Percentiles rank a stretch among this genome's conserved stretches.
Conservation (phyloP, 2,329 filamentous ascomycete genomes). For the Trichoderma hamatum region DNA sequence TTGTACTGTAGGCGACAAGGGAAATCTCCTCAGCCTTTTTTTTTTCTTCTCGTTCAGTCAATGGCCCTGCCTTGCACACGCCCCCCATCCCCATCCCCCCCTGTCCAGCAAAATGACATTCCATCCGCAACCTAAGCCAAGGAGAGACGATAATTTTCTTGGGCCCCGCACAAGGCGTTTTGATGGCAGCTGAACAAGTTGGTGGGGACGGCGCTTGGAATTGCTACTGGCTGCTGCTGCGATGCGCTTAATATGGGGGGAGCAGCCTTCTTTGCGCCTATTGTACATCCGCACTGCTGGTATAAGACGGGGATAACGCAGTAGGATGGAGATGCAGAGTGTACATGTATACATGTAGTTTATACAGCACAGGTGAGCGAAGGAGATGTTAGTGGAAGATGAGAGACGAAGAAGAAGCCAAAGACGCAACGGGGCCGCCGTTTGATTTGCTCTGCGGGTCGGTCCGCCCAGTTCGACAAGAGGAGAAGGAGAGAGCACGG, state of each 20-base stretch:
- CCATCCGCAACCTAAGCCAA: conserved; percentile 11
- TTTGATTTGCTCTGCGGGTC: conserved; percentile 4
- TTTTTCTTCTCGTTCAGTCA: not conserved
- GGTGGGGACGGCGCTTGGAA: not conserved
- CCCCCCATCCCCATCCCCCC: not conserved
- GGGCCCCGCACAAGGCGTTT: not conserved
- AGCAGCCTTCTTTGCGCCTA: not conserved
- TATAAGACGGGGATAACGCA: not conserved
- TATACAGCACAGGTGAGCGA: too few species aligned
- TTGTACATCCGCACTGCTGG: not conserved
- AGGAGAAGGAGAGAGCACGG: not conserved
- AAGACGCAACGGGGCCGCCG: not conserved
- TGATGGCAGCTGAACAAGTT: conserved; percentile 14
- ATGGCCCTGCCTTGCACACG: not conserved
- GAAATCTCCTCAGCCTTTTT: not conserved
- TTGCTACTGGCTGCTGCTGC: not conserved
- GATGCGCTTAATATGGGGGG: not conserved
- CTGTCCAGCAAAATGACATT: conserved; percentile 14
- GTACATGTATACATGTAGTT: too few species aligned
- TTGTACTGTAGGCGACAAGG: not conserved
- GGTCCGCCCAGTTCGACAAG: not conserved
- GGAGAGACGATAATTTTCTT: conserved; percentile 4
- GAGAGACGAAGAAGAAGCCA: not conserved
- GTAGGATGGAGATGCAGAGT: not conserved
- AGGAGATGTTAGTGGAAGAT: too few species aligned